These are phyloP conservation scores for Hydnum rufescens DNA, from an alignment of 768 basidiomycete genomes.

Conservation along the genomic window DNA sequence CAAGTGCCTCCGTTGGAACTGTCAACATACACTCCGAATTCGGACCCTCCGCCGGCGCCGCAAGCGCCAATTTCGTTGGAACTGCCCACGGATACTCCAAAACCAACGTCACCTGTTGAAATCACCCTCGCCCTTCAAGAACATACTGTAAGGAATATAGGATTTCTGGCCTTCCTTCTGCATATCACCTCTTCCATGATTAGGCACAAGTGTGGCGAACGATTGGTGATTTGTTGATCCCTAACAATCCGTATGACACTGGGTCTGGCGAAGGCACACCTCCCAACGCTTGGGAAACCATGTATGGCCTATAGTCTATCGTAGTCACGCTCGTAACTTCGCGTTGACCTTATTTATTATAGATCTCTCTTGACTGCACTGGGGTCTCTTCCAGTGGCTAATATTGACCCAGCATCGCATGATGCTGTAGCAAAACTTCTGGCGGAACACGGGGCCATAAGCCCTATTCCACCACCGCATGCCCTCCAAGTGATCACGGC, in stretches of 20 bases:
- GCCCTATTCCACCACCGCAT: slow-evolving; percentile 1
- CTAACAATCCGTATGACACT: slow-evolving; percentile 1
- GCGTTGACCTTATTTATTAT: too few species aligned
- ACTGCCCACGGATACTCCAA: too few species aligned
- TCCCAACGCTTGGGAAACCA: slow-evolving; percentile 4
- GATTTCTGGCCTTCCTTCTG: background rate
- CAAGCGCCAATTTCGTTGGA: too few species aligned
- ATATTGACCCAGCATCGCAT: background rate
- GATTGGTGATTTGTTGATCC: slow-evolving; percentile 6
- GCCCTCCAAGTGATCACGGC: slow-evolving; percentile 5
- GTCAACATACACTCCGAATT: too few species aligned
- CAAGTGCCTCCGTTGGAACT: too few species aligned
- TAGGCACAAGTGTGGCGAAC: slow-evolving; percentile 5
- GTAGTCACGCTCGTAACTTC: too few species aligned
- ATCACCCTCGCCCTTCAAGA: background rate
- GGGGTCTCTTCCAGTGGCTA: background rate
- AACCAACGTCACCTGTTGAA: background rate
- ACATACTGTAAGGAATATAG: background rate
- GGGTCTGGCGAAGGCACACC: background rate
- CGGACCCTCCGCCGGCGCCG: too few species aligned
- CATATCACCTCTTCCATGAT: background rate
- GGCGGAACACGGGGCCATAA: slow-evolving; percentile 1
- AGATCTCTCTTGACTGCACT: background rate
- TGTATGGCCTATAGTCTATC: too few species aligned
- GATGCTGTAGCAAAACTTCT: slow-evolving; percentile 2